phyloP scores from a whole-genome alignment of 1,284 basidiomycete genomes.

The Ganoderma leucocontextum region DNA sequence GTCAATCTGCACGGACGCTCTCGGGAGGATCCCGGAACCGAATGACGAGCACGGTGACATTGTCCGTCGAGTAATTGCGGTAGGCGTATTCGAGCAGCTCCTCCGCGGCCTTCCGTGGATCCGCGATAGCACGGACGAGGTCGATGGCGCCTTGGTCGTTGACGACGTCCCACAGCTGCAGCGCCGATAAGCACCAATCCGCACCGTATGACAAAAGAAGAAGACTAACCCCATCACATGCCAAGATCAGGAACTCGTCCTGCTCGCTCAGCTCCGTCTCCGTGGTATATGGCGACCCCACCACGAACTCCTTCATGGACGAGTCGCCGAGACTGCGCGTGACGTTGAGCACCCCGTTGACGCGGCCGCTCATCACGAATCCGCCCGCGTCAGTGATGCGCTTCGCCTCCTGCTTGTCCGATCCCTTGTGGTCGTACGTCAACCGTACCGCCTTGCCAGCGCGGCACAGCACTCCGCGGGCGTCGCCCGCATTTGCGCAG shows the following conservation, averaged over 20 bases:
- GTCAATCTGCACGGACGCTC: conserved; percentile 29
- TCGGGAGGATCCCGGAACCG: conserved; percentile 65
- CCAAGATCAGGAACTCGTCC: conserved; percentile 95
- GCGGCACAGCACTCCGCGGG: conserved; percentile 89
- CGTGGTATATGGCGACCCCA: conserved; percentile 97
- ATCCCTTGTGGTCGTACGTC: conserved; percentile 99
- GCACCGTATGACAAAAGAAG: conserved; percentile 9
- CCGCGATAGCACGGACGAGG: conserved; percentile 75
- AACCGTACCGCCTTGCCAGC: conserved; percentile 90
- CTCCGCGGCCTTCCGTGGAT: conserved; percentile 87
- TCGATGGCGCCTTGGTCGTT: conserved; percentile 94
- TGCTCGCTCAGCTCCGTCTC: conserved; percentile 91
- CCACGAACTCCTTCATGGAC: conserved; percentile 99
- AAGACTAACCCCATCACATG: conserved; percentile 92
- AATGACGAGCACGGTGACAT: conserved; percentile 84
- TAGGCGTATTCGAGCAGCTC: conserved; percentile 88
- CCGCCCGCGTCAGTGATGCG: conserved; percentile 98
- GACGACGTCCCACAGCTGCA: conserved; percentile 95
- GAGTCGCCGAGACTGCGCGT: conserved; percentile 97
- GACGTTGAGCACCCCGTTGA: conserved; percentile 96
- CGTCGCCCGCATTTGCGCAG: conserved; percentile 96
- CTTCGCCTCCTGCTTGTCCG: conserved; percentile 96
- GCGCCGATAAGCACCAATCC: conserved; percentile 7
- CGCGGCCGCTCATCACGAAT: conserved; percentile 98
- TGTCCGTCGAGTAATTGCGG: conserved; percentile 89